phyloP scores from a whole-genome alignment of 2,329 filamentous ascomycete genomes.

The Rachicladosporium sp. region DNA sequence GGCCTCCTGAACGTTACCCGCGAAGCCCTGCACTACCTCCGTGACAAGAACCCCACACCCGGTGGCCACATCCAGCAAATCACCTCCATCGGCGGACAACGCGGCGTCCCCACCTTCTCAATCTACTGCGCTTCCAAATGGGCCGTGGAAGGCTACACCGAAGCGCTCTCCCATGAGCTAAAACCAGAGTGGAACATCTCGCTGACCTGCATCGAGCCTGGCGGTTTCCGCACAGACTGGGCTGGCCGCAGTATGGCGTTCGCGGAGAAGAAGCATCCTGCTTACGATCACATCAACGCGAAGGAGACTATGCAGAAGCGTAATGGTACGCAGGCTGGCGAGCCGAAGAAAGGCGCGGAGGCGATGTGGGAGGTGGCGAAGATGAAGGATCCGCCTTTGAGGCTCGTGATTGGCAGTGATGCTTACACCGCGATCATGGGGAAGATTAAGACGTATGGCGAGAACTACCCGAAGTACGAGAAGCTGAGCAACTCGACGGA shows the following conservation, averaged over 20 bases:
- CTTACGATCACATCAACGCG: constrained; percentile 38
- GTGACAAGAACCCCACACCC: constrained; percentile 29
- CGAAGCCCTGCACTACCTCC: constrained; percentile 32
- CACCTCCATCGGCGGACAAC: constrained; percentile 40
- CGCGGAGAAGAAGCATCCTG: constrained; percentile 30
- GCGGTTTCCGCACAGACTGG: constrained; percentile 37
- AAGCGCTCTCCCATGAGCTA: constrained; percentile 29
- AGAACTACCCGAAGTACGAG: constrained; percentile 40
- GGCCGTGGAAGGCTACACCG: constrained; percentile 38
- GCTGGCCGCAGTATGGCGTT: constrained; percentile 36
- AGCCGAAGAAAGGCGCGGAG: constrained; percentile 35
- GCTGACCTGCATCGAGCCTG: constrained; percentile 33
- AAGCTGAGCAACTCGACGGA: constrained; percentile 38
- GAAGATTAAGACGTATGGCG: constrained; percentile 39
- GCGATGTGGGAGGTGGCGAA: constrained; percentile 44
- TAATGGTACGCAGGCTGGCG: constrained; percentile 36
- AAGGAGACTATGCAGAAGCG: constrained; percentile 28
- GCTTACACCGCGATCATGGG: constrained; percentile 36
- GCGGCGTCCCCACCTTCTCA: constrained; percentile 29
- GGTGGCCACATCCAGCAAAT: constrained; percentile 45
- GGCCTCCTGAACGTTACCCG: constrained; percentile 43
- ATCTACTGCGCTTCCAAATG: constrained; percentile 33
- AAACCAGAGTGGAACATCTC: constrained; percentile 38
- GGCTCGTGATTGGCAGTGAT: constrained; percentile 43
- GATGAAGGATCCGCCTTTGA: constrained; percentile 40